phyloP scores from a whole-genome alignment of 1,139 yeast genomes.

The Zygosaccharomyces pseudobailii region DNA sequence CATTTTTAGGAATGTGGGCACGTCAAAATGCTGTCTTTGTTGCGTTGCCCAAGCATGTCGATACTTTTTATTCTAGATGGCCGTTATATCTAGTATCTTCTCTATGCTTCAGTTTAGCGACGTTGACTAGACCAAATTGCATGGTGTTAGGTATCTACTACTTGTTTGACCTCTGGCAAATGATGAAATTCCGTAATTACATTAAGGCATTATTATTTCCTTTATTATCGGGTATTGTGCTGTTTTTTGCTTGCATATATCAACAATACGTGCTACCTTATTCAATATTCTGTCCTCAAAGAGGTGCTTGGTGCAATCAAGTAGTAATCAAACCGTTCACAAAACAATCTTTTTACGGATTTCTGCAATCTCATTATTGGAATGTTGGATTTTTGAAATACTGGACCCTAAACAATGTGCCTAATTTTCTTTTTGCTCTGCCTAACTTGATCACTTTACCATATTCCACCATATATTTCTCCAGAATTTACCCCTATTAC shows the following conservation, averaged over 20 bases:
- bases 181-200: constrained; percentile 17
- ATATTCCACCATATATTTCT: constrained; percentile 33
- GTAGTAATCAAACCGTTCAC: constrained; percentile 37
- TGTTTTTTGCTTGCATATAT: constrained; percentile 44
- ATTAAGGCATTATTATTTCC: constrained; percentile 31
- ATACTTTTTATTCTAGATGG: constrained; percentile 15
- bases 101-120: constrained; percentile 50
- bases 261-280: constrained; percentile 52
- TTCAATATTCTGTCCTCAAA: constrained; percentile 56
- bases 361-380: constrained; percentile 83
- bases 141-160: constrained; percentile 66
- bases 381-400: constrained; percentile 71
- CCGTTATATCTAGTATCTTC: constrained; percentile 47
- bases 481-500: constrained; percentile 20
- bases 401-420: constrained; percentile 77
- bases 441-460: constrained; percentile 53
- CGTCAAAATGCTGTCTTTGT: constrained; percentile 38
- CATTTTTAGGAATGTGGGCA: constrained; percentile 54
- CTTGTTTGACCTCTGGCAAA: constrained; percentile 48
- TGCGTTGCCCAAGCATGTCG: constrained; percentile 14
- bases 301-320: constrained; percentile 72
- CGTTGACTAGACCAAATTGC: constrained; percentile 70
- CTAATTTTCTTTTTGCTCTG: constrained; percentile 73
- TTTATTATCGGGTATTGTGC: constrained; percentile 50
- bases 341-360: constrained; percentile 55